These are phyloP conservation scores for Suillus bovinus DNA, from an alignment of 768 basidiomycete species.

Conservation along the genomic window DNA sequence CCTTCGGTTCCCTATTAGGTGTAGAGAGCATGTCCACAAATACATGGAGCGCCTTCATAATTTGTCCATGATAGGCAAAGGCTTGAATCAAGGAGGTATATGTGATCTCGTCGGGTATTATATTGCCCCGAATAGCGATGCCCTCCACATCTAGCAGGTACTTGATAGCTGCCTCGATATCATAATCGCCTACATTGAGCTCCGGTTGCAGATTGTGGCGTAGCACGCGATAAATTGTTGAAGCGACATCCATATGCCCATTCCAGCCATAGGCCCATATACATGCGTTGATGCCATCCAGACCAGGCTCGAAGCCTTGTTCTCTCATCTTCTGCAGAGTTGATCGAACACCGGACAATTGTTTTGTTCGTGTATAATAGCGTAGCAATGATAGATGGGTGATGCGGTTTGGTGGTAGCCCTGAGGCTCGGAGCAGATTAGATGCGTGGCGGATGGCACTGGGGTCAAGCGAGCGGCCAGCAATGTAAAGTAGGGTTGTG, in stretches of 20 bases:
- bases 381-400: constrained; percentile 62
- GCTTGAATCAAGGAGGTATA: constrained; percentile 70
- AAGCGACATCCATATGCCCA: constrained; percentile 53
- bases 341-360: constrained; percentile 55
- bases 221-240: constrained; percentile 63
- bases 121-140: constrained; percentile 41
- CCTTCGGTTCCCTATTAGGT: constrained; percentile 39
- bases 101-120: constrained; percentile 64
- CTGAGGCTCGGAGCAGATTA: constrained; percentile 53
- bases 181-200: constrained; percentile 32
- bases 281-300: constrained; percentile 70
- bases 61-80: constrained; percentile 70
- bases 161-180: constrained; percentile 35
- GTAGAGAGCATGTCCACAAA: constrained; percentile 69
- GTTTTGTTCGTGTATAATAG: constrained; percentile 49
- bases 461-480: constrained; percentile 48
- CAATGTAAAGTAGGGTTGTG: constrained; percentile 66
- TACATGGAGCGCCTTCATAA: constrained; percentile 52
- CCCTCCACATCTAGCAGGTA: constrained; percentile 44
- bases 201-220: constrained; percentile 51
- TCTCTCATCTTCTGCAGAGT: constrained; percentile 54
- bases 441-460: constrained; percentile 51
- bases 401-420: constrained; percentile 56
- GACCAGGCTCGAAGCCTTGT: constrained; percentile 50
- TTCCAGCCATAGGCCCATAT: constrained; percentile 67